A percentile compares a stretch with the other conserved stretches of the same genome.
These are phyloP conservation scores for Ceratocystis lukuohia DNA, from an alignment of 2,329 filamentous ascomycete genomes.

Conservation along the genomic window DNA sequence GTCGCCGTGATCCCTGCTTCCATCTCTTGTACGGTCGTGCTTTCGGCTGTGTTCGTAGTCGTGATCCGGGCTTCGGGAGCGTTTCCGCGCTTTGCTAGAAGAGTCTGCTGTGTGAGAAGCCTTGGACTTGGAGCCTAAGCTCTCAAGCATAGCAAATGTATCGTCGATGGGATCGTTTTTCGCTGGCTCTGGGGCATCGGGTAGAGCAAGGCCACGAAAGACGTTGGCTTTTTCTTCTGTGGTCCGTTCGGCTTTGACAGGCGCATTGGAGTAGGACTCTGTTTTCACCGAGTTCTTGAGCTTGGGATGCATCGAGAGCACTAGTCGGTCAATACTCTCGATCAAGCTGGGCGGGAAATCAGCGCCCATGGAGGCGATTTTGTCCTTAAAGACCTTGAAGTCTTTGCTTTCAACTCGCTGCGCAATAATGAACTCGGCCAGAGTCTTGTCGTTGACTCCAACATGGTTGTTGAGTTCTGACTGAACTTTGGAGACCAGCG, in stretches of 20 bases:
- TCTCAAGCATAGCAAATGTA: conserved; percentile 82
- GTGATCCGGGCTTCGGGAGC: conserved; percentile 38
- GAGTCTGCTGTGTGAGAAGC: conserved; percentile 31
- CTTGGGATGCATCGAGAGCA: conserved; percentile 81
- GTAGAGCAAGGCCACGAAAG: conserved; percentile 81
- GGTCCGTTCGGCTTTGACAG: conserved; percentile 14
- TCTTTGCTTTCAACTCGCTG: conserved; percentile 65
- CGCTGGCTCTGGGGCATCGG: conserved; percentile 45
- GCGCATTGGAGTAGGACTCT: conserved; percentile 1
- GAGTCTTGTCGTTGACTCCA: conserved; percentile 80
- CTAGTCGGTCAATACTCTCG: conserved; percentile 80
- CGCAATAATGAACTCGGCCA: conserved; percentile 91
- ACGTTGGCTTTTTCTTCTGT: conserved; percentile 63
- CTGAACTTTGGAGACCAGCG: conserved; percentile 86
- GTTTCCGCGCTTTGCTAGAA: conserved; percentile 30
- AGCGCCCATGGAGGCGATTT: conserved; percentile 62
- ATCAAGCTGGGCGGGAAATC: conserved; percentile 76
- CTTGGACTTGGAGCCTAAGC: conserved; percentile 38
- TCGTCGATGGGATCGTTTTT: conserved; percentile 63
- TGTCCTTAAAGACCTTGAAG: conserved; percentile 59
- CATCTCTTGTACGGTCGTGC: conserved; percentile 25
- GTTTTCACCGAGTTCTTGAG: conserved; percentile 44
- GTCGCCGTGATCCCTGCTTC: conserved; percentile 26
- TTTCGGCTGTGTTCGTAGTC: neutral
- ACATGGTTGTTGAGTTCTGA: conserved; percentile 91